Conservation (phyloP, 768 basidiomycete genomes). For the Naganishia randhawae region DNA sequence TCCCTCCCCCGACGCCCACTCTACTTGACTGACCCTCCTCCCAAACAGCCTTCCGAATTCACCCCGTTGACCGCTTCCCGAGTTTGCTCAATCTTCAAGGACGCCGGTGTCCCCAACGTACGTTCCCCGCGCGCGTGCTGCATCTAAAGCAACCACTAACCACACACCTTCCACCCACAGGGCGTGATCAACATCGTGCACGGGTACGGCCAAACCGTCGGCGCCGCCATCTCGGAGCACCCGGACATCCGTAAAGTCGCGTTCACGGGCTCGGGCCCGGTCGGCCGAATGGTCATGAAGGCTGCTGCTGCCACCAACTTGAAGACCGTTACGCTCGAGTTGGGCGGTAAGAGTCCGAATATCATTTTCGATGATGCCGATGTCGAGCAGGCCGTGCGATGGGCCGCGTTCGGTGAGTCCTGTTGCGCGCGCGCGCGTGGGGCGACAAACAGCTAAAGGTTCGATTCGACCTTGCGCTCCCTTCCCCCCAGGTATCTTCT, state of each 20-base stretch:
- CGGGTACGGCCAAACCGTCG: constrained; percentile 32
- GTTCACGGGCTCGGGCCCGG: constrained; percentile 32
- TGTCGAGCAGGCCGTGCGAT: constrained; percentile 46
- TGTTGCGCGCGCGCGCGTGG: no score
- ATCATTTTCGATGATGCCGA: constrained; percentile 50
- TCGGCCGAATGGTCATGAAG: constrained; percentile 31
- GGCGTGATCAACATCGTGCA: constrained; percentile 36
- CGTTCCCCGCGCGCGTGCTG: neutral
- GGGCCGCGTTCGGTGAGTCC: constrained; percentile 32
- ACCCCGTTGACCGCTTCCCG: constrained; percentile 33
- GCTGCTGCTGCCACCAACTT: constrained; percentile 32
- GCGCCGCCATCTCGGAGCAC: constrained; percentile 31
- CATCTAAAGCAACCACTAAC: neutral
- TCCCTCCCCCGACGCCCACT: no score
- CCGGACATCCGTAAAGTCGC: constrained; percentile 33
- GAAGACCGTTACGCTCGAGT: constrained; percentile 78
- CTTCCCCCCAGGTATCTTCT: constrained; percentile 25
- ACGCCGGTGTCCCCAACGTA: constrained; percentile 32
- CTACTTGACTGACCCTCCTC: neutral
- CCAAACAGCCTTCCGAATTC: constrained; percentile 27
- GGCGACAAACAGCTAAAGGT: neutral
- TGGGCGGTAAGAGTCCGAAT: constrained; percentile 63
- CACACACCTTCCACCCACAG: neutral
- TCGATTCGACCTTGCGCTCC: neutral
- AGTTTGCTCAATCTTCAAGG: constrained; percentile 28